Conservation (phyloP, 2,329 filamentous ascomycete genomes). For the Cladosporium sphaerospermum region DNA sequence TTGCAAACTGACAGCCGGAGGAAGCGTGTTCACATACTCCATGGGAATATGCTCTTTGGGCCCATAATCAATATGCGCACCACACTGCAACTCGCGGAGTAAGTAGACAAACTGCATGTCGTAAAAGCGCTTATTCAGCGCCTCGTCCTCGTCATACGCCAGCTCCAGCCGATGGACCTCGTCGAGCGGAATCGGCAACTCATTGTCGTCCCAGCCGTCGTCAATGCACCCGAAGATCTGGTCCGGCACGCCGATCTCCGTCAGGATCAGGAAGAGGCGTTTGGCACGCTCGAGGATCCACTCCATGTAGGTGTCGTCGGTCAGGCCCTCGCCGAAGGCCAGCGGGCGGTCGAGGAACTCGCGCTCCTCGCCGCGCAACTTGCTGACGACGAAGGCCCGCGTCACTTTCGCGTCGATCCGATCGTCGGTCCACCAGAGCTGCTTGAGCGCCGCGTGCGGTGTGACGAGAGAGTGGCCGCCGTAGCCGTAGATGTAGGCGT, state of each 20-base stretch:
- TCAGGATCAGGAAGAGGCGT: constrained; percentile 63
- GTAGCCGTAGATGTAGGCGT: constrained; percentile 46
- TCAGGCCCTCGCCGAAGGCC: constrained; percentile 61
- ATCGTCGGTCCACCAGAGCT: constrained; percentile 65
- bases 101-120: constrained; percentile 65
- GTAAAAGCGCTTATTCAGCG: constrained; percentile 63
- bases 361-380: constrained; percentile 58
- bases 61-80: constrained; percentile 57
- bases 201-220: constrained; percentile 69
- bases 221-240: constrained; percentile 71
- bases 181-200: constrained; percentile 62
- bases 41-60: constrained; percentile 64
- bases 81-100: constrained; percentile 56
- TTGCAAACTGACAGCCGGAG: constrained; percentile 41
- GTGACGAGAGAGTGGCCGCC: constrained; percentile 46
- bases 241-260: constrained; percentile 63
- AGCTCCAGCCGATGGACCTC: constrained; percentile 59
- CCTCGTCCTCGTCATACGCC: constrained; percentile 53
- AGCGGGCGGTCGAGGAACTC: constrained; percentile 57
- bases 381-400: constrained; percentile 58
- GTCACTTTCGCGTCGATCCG: constrained; percentile 65
- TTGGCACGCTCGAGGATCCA: constrained; percentile 67
- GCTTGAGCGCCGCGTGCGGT: constrained; percentile 43
- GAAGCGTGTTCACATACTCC: constrained; percentile 57
- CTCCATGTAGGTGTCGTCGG: constrained; percentile 70